These are phyloP conservation scores for Ceratobasidium sp. DNA, from an alignment of 1,284 basidiomycete species.

Conservation along the genomic window DNA sequence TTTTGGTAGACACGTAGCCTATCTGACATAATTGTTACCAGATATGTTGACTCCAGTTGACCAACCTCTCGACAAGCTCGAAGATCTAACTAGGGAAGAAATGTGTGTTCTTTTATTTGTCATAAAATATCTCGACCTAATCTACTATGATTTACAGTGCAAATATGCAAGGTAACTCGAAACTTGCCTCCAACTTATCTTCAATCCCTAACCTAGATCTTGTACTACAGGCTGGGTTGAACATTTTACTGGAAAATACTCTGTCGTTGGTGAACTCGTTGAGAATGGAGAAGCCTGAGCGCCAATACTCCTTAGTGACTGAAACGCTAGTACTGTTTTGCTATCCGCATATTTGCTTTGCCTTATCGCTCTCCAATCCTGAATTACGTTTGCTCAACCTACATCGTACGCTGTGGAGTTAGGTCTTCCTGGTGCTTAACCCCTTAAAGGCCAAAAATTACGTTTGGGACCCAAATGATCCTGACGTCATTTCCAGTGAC, in stretches of 20 bases:
- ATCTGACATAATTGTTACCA: constrained; percentile 48
- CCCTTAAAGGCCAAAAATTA: too few species aligned
- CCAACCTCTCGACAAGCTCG: constrained; percentile 82
- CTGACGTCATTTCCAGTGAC: too few species aligned
- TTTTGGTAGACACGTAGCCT: background rate
- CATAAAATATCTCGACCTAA: background rate
- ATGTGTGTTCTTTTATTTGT: constrained; percentile 64
- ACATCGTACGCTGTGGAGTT: background rate
- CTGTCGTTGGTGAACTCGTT: constrained; percentile 82
- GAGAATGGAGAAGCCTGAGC: constrained; percentile 65
- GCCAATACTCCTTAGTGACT: background rate
- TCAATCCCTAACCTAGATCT: background rate
- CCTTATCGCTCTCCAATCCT: background rate
- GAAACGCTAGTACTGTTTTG: background rate
- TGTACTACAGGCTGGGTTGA: constrained; percentile 77
- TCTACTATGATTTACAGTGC: constrained; percentile 60
- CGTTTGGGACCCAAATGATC: too few species aligned
- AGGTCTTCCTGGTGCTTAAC: too few species aligned
- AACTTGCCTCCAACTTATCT: too few species aligned
- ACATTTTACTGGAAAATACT: constrained; percentile 88
- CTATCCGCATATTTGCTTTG: background rate
- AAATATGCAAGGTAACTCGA: constrained; percentile 77
- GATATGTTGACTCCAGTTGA: constrained; percentile 91
- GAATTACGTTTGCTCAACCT: background rate
- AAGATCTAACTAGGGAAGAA: constrained; percentile 79